Conservation (phyloP, 1,284 basidiomycete genomes). For the Leccinum subfulvum region DNA sequence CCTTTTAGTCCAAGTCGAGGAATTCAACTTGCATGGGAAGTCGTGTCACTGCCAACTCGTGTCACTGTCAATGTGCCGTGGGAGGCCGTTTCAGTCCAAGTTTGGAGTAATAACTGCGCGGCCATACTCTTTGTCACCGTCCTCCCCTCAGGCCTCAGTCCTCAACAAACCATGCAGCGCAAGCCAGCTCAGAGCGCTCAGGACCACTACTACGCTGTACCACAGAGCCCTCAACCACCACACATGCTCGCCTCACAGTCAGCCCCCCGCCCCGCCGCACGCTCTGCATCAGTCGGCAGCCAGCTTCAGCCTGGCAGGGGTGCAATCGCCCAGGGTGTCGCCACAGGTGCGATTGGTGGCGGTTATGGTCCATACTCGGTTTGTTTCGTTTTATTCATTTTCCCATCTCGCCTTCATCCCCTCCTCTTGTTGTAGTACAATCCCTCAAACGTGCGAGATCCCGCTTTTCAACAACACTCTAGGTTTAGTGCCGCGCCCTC, state of each 20-base stretch:
- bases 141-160: constrained; percentile 13
- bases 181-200: constrained; percentile 29
- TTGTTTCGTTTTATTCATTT: constrained; percentile 29
- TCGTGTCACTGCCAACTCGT: background rate
- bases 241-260: constrained; percentile 33
- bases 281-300: constrained; percentile 31
- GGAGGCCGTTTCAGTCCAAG: constrained; percentile 16
- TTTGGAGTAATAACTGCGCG: constrained; percentile 19
- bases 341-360: constrained; percentile 68
- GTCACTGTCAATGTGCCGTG: constrained; percentile 11
- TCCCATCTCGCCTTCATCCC: background rate
- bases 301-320: constrained; percentile 43
- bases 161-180: constrained; percentile 32
- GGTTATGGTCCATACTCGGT: constrained; percentile 82
- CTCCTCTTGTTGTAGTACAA: constrained; percentile 51
- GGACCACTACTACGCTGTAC: constrained; percentile 45
- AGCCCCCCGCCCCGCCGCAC: constrained; percentile 29
- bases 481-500: constrained; percentile 65
- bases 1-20: background rate
- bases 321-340: constrained; percentile 67
- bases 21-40: background rate
- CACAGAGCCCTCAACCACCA: constrained; percentile 44
- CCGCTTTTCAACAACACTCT: constrained; percentile 41
- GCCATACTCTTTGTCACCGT: constrained; percentile 3
- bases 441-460: constrained; percentile 45